Conservation (phyloP, 2,329 filamentous ascomycete species). For the Parascedosporium putredinis region DNA sequence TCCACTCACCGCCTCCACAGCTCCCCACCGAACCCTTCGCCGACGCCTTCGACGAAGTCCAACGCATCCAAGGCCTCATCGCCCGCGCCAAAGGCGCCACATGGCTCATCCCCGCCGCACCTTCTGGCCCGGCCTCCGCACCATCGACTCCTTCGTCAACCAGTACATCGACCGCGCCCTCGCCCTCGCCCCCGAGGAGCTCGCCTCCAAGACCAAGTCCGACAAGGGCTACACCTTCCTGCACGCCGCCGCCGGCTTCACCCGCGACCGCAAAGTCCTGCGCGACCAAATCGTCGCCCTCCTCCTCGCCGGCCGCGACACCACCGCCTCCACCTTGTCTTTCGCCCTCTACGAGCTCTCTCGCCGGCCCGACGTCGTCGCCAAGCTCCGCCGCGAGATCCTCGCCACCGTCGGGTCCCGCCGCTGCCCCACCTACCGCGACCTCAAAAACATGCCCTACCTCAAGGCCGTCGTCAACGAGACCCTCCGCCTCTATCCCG, state of each 20-base stretch:
- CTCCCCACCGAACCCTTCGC: constrained; percentile 59
- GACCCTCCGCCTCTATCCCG: constrained; percentile 65
- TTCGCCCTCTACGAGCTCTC: constrained; percentile 79
- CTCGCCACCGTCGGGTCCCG: constrained; percentile 52
- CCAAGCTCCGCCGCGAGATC: constrained; percentile 66
- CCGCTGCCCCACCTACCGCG: constrained; percentile 57
- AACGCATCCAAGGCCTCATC: constrained; percentile 60
- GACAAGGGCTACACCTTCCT: constrained; percentile 74
- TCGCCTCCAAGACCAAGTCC: constrained; percentile 59
- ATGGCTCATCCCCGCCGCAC: constrained; percentile 45
- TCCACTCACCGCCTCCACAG: too few relatives aligned
- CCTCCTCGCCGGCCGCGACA: constrained; percentile 77
- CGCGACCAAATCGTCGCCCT: constrained; percentile 79
- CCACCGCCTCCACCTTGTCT: constrained; percentile 70
- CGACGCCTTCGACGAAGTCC: constrained; percentile 71
- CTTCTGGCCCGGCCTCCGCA: constrained; percentile 54
- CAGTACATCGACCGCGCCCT: constrained; percentile 69
- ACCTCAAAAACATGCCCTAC: constrained; percentile 84
- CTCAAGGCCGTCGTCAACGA: constrained; percentile 65
- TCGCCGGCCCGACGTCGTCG: constrained; percentile 55
- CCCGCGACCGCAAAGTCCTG: constrained; percentile 58
- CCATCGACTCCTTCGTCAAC: constrained; percentile 67
- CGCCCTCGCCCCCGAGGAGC: constrained; percentile 56
- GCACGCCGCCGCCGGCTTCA: constrained; percentile 73
- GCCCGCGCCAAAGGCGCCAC: constrained; percentile 55